Evolutionary conservation across 768 basidiomycete genomes (phyloP), one percentile per base, ranked within the genome.

Genomic region (Rhizopogon salebrosus): DNA sequence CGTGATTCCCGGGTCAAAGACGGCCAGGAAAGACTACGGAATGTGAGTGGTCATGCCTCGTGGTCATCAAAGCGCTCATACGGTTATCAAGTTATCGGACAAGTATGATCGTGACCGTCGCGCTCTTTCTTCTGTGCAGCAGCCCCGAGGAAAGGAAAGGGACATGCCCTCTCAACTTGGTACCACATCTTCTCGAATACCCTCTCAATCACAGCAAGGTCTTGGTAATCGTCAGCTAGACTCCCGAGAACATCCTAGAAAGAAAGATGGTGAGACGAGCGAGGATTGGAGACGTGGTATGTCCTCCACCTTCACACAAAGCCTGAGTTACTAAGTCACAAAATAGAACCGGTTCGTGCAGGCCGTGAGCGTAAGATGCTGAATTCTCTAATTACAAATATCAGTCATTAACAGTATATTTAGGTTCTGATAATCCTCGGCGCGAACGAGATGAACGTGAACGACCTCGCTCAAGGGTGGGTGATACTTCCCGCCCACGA

Each of bases 221-320:
- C 63, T 71, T 27, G 60, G 78, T 38, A 70, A 79, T 46, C 79
- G 87, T 51, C 71, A 80, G 43, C 67, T 73, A 43, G 87, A 89
- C 53, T 71, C 73, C 24, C 75, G 84, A 61, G 88, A 90, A 26
- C 56, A 72, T 51, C 62, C 71, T 41, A 87, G 81, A 72, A 85
- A 83, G 72, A 86, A 85, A 68, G 75, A 76, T 40, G 87, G 84
- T 35, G 90, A 92, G 65, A 75, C 74, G 23, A 84, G 81, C 60
- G 88, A 92, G 60, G 90, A 93, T 62, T 93, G 90, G 90, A 79
- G 90, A 64, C 79, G 87, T 81, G 87, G 90, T 89, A 60, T 57
- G 77, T 68, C 64, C 42, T 60, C 55, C 56, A 39, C 46, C 29
- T 37, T 59, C 26, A 53, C 37, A 11, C 22, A 36, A 55, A 34